Evolutionary conservation across 2,329 filamentous ascomycete species (phyloP).

Genomic region (Aureobasidium sp.): DNA sequence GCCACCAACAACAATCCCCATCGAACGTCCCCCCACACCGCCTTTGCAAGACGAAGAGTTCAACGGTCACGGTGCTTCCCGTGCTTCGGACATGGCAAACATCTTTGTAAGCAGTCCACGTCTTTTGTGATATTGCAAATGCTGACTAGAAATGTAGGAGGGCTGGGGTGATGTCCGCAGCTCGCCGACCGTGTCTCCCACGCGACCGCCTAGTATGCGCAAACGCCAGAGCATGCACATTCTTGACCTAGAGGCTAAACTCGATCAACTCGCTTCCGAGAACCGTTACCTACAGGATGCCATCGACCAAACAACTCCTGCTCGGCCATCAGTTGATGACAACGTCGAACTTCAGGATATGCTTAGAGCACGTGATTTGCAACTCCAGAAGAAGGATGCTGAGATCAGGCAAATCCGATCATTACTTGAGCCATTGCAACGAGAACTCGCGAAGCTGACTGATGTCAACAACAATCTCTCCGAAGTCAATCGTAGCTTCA

Average conservation of each 20-base stretch:
- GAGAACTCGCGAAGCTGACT: constrained; percentile 70
- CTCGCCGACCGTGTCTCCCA: constrained; percentile 77
- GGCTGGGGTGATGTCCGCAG: constrained; percentile 85
- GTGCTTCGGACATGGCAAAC: constrained; percentile 80
- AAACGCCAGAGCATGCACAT: constrained; percentile 97
- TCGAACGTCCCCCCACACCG: constrained; percentile 38
- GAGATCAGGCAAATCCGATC: constrained; percentile 78
- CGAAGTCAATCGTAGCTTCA: constrained; percentile 68
- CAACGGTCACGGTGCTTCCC: constrained; percentile 56
- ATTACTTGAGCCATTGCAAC: constrained; percentile 69
- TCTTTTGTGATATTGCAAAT: constrained; percentile 15
- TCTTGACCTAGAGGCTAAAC: constrained; percentile 70
- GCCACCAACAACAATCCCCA: constrained; percentile 29
- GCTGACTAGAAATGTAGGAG: constrained; percentile 53
- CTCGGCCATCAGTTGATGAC: constrained; percentile 43
- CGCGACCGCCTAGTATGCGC: constrained; percentile 88
- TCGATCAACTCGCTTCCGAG: constrained; percentile 79
- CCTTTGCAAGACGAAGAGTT: constrained; percentile 55
- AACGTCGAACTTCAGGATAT: constrained; percentile 42
- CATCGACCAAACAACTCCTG: constrained; percentile 32
- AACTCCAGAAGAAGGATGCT: constrained; percentile 71
- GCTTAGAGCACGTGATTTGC: constrained; percentile 56
- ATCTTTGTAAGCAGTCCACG: constrained; percentile 67
- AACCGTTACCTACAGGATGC: constrained; percentile 73
- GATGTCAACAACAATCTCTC: constrained; percentile 75